These are phyloP conservation scores for Monosporascus sp. DNA, from an alignment of 2,329 filamentous ascomycete species.

Conservation along the genomic window DNA sequence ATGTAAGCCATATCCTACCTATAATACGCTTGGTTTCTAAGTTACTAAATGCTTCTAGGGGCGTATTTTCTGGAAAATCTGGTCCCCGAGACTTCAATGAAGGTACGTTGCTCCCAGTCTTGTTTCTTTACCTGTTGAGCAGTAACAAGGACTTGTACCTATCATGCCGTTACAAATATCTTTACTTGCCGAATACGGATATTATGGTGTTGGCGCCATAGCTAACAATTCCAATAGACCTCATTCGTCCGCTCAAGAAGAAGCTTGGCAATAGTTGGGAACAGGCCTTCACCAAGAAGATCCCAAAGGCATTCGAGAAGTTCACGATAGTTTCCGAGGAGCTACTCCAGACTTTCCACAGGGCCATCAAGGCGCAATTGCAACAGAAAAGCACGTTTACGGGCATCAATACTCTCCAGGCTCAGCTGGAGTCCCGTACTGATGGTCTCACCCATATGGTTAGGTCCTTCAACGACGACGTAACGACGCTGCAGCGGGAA, in stretches of 20 bases:
- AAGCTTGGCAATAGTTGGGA: slow-evolving; percentile 7
- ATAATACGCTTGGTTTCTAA: not conserved
- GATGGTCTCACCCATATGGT: slow-evolving; percentile 1
- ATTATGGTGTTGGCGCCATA: not conserved
- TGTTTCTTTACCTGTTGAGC: not conserved
- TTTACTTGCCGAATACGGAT: not conserved
- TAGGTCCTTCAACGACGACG: not conserved
- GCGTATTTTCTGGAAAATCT: slow-evolving; percentile 4
- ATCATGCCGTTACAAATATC: no score
- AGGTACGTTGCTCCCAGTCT: slow-evolving; percentile 4
- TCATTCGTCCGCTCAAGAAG: slow-evolving; percentile 7
- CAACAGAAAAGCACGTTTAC: slow-evolving; percentile 1
- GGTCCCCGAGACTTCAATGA: slow-evolving; percentile 13
- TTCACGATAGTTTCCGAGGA: not conserved
- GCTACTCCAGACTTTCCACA: slow-evolving; percentile 3
- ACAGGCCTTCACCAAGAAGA: slow-evolving; percentile 6
- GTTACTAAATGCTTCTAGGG: slow-evolving; percentile 8
- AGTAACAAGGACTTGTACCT: not conserved
- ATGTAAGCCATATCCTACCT: slow-evolving; percentile 4
- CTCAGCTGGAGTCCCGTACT: slow-evolving; percentile 5
- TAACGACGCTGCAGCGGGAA: slow-evolving; percentile 6
- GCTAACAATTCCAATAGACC: slow-evolving; percentile 1
- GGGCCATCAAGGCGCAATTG: slow-evolving; percentile 1
- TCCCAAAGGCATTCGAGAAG: slow-evolving; percentile 6
- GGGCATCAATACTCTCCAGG: slow-evolving; percentile 3